Evolutionary conservation across 164 flowering plant genomes (phyloP).

Genomic region (Vitis rotundifolia): DNA sequence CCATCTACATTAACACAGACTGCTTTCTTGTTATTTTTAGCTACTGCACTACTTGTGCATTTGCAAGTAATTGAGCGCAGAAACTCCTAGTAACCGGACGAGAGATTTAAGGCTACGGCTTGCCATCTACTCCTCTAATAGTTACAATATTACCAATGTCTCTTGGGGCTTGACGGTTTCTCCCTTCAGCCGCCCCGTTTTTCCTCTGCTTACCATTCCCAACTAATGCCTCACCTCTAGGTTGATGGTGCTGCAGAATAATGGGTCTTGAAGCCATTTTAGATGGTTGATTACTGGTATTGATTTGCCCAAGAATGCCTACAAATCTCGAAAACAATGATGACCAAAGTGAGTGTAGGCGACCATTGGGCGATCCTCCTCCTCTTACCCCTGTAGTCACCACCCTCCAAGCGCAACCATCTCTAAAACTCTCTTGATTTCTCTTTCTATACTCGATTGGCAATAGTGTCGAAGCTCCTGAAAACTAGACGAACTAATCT

Average conservation of each 20-base stretch:
- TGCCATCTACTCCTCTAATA: constrained; percentile 42
- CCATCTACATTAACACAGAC: constrained; percentile 38
- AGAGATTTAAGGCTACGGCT: constrained; percentile 41
- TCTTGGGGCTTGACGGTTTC: constrained; percentile 66
- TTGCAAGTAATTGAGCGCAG: constrained; percentile 79
- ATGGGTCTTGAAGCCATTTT: constrained; percentile 65
- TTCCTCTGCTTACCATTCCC: constrained; percentile 56
- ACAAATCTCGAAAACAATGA: not conserved
- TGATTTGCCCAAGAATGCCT: constrained; percentile 17
- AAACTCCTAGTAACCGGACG: constrained; percentile 91
- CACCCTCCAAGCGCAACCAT: not conserved
- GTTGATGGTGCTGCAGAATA: constrained; percentile 39
- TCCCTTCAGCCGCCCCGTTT: constrained; percentile 41
- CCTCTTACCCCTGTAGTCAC: not conserved
- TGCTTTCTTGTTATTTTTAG: constrained; percentile 58
- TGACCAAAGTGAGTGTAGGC: not conserved
- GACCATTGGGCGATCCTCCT: constrained; percentile 12
- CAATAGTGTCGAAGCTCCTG: no score
- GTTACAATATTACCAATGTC: constrained; percentile 79
- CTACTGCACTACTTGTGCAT: constrained; percentile 70
- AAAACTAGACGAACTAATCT: no score
- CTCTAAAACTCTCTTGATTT: not conserved
- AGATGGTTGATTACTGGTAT: constrained; percentile 1
- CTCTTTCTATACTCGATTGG: no score
- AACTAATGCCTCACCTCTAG: constrained; percentile 46